Percentiles rank a stretch among this genome's conserved stretches.
phyloP scores from a whole-genome alignment of 345 rosid genomes.

The Salix brachista region DNA sequence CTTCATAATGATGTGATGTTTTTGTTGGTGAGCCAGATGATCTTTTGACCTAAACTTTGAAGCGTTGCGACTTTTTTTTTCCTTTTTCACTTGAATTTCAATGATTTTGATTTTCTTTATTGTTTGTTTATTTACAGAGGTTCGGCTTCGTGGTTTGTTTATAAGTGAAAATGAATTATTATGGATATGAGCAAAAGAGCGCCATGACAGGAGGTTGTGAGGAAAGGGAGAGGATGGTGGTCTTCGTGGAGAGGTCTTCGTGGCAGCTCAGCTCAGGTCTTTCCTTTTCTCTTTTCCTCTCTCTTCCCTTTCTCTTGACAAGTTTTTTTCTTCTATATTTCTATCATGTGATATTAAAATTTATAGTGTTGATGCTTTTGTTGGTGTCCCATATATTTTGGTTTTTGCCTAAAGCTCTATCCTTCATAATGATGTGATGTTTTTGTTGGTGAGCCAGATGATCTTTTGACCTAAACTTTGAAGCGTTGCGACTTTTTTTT shows the following conservation, averaged over 20 bases:
- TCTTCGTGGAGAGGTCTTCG: conserved; percentile 19
- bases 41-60: neutral
- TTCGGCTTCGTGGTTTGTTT: conserved; percentile 8
- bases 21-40: neutral
- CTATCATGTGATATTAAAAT: neutral
- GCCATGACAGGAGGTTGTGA: conserved; percentile 39
- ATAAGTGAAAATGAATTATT: conserved; percentile 17
- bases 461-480: neutral
- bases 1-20: neutral
- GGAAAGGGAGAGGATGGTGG: conserved; percentile 32
- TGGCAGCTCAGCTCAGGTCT: conserved; percentile 13
- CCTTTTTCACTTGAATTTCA: neutral
- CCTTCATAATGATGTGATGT: neutral
- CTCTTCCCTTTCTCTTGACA: neutral
- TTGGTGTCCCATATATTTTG: neutral
- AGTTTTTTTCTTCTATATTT: too few relatives aligned
- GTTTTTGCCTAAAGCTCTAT: neutral
- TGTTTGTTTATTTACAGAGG: neutral
- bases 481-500: neutral
- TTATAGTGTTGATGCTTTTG: neutral
- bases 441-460: neutral
- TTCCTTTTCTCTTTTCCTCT: neutral
- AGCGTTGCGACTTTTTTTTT: neutral
- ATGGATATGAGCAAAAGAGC: conserved; percentile 32
- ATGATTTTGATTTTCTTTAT: neutral